A percentile compares a stretch with the other conserved stretches of the same genome.
phyloP scores from a whole-genome alignment of 805 yeast species.

The Hanseniaspora lindneri region DNA sequence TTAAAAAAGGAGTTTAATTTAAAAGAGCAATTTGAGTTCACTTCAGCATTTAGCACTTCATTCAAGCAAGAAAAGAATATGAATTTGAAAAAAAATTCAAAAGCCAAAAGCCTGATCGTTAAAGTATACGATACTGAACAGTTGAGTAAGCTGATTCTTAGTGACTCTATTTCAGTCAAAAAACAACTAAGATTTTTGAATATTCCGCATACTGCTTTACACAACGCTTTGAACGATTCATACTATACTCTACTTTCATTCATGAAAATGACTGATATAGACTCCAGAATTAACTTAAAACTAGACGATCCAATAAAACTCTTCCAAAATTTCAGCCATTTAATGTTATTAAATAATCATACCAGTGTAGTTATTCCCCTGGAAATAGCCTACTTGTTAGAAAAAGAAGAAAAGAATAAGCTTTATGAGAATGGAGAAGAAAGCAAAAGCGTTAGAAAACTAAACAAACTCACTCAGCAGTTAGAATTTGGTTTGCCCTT shows the following conservation, averaged over 20 bases:
- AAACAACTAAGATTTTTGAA: conserved; percentile 32
- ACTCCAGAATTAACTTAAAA: conserved; percentile 21
- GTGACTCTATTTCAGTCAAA: conserved; percentile 6
- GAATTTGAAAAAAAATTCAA: neutral
- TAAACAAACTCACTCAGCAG: conserved; percentile 6
- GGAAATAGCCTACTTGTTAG: conserved; percentile 18
- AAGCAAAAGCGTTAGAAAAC: conserved; percentile 11
- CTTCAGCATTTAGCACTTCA: neutral
- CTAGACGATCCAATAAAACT: conserved; percentile 24
- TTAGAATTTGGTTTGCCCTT: conserved; percentile 13
- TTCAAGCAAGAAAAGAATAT: neutral
- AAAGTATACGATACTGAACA: conserved; percentile 37
- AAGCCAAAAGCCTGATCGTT: neutral
- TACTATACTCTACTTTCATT: conserved; percentile 47
- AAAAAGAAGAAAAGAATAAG: conserved; percentile 11
- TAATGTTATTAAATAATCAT: conserved; percentile 21
- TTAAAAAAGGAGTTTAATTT: conserved; percentile 23
- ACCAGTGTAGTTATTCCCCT: conserved; percentile 25
- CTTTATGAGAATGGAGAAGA: conserved; percentile 12
- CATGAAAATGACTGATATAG: conserved; percentile 39
- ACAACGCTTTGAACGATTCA: conserved; percentile 65
- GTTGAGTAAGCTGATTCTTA: conserved; percentile 31
- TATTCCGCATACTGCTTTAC: conserved; percentile 49
- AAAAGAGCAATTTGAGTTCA: conserved; percentile 4
- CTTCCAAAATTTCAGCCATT: conserved; percentile 18